These are phyloP conservation scores for Mucor lusitanicus DNA, from an alignment of 371 early-diverging fungal species.

Conservation along the genomic window DNA sequence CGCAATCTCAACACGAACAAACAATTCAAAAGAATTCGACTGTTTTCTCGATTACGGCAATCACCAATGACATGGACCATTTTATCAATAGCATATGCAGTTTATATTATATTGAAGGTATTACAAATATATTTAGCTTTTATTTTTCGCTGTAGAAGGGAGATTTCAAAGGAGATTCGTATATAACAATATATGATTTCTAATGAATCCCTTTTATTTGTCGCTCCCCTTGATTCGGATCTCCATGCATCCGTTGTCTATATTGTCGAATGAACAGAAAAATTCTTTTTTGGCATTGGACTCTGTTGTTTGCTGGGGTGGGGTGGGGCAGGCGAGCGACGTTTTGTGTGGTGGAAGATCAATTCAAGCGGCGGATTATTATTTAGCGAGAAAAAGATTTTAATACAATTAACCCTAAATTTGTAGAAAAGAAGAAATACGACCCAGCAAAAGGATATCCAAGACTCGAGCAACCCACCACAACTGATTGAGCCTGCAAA, in stretches of 20 bases:
- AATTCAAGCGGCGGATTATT: constrained; percentile 10
- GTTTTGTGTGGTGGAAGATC: background rate
- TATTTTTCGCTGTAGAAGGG: background rate
- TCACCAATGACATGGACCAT: constrained; percentile 5
- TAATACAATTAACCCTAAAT: background rate
- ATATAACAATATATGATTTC: background rate
- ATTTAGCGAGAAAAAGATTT: background rate
- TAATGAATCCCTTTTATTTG: constrained; percentile 4
- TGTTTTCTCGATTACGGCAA: constrained; percentile 14
- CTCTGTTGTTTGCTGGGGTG: constrained; percentile 3
- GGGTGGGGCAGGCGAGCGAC: background rate
- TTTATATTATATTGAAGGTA: constrained; percentile 23
- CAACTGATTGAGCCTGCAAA: background rate
- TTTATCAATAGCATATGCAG: constrained; percentile 11
- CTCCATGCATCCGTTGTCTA: constrained; percentile 1
- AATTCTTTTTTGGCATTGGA: background rate
- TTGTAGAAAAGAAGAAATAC: background rate
- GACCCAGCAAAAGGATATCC: background rate
- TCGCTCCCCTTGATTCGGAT: constrained; percentile 1
- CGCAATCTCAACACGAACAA: background rate
- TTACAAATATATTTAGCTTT: constrained; percentile 1
- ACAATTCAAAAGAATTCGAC: constrained; percentile 7
- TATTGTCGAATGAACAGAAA: background rate
- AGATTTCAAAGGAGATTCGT: background rate
- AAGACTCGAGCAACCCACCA: background rate